Conservation (phyloP, 2,329 filamentous ascomycete genomes). For the Microdochium paspali region DNA sequence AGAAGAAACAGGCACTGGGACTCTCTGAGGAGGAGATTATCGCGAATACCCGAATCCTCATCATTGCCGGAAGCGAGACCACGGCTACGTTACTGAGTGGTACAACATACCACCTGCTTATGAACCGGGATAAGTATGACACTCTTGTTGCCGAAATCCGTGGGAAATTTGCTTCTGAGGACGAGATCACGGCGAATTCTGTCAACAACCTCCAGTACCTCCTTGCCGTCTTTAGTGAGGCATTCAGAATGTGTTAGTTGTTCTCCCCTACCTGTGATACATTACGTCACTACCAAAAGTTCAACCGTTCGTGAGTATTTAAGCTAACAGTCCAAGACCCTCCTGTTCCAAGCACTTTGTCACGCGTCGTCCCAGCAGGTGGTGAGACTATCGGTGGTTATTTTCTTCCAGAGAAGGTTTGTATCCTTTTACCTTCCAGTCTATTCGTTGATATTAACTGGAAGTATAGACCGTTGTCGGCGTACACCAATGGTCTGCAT, state of each 20-base stretch:
- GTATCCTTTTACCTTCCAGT: background rate
- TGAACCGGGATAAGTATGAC: constrained; percentile 20
- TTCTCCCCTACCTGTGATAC: no score
- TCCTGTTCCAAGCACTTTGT: no score
- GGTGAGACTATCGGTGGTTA: no score
- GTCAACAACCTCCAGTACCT: constrained; percentile 16
- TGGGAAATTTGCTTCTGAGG: constrained; percentile 20
- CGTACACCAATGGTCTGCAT: constrained; percentile 3
- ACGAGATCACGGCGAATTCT: constrained; percentile 14
- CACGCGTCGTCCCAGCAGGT: no score
- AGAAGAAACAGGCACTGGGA: background rate
- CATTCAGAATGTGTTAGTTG: constrained; percentile 8
- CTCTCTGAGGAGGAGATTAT: constrained; percentile 10
- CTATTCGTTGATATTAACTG: no score
- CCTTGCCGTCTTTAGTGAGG: constrained; percentile 19
- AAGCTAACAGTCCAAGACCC: no score
- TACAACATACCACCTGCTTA: constrained; percentile 27
- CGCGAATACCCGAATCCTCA: constrained; percentile 17
- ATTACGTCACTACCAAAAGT: no score
- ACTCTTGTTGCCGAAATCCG: constrained; percentile 28
- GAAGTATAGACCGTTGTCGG: constrained; percentile 1
- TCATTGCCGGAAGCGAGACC: constrained; percentile 40
- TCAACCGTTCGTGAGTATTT: no score
- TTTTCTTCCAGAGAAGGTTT: no score
- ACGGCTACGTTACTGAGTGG: constrained; percentile 35